phyloP scores from a whole-genome alignment of 257 asterid species.

The Ophiorrhiza pumila region DNA sequence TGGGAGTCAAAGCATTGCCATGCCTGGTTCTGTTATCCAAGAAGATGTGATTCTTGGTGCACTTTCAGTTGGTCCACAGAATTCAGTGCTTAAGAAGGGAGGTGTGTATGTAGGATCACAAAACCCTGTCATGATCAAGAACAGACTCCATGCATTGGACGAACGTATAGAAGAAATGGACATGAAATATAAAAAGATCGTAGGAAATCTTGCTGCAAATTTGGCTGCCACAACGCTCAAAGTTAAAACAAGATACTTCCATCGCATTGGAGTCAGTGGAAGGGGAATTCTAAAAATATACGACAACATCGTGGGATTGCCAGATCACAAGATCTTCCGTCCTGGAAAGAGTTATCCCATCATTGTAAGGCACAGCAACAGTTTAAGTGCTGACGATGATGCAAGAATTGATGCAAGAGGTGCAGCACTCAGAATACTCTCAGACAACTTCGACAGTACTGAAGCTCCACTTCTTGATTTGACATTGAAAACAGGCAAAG shows the following conservation, averaged over 20 bases:
- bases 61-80: constrained; percentile 62
- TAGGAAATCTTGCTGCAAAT: constrained; percentile 74
- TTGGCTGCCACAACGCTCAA: constrained; percentile 78
- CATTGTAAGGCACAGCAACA: constrained; percentile 74
- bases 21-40: constrained; percentile 65
- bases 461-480: constrained; percentile 54
- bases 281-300: constrained; percentile 53
- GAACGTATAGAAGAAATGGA: constrained; percentile 92
- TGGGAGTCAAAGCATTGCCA: constrained; percentile 81
- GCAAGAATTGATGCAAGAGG: constrained; percentile 82
- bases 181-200: constrained; percentile 58
- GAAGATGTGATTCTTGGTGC: constrained; percentile 78
- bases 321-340: constrained; percentile 54
- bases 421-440: constrained; percentile 60
- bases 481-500: constrained; percentile 74
- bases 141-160: constrained; percentile 60
- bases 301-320: constrained; percentile 55
- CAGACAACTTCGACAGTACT: constrained; percentile 25
- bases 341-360: constrained; percentile 53
- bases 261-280: constrained; percentile 67
- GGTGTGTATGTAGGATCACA: constrained; percentile 80
- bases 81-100: constrained; percentile 61
- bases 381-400: constrained; percentile 83
- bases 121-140: constrained; percentile 68
- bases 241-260: constrained; percentile 68